Conservation (phyloP, 192 early-diverging fungal species). For the Backusella australiensis region DNA sequence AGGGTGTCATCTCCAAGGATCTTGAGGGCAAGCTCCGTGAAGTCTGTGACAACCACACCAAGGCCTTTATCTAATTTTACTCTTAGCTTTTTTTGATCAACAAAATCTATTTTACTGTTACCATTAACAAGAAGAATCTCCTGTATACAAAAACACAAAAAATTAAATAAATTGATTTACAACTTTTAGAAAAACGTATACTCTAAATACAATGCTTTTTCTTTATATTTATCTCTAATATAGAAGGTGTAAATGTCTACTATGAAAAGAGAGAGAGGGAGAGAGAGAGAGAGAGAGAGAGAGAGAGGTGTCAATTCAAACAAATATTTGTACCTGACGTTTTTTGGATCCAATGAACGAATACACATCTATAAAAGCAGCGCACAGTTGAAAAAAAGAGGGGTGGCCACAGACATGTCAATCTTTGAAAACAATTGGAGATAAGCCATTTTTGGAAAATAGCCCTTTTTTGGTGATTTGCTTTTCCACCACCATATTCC, state of each 20-base stretch:
- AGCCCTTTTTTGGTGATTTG: neutral
- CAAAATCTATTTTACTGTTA: constrained; percentile 1
- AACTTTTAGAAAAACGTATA: constrained; percentile 8
- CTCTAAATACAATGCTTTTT: neutral
- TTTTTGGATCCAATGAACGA: neutral
- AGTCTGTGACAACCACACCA: constrained; percentile 74
- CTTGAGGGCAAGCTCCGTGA: constrained; percentile 90
- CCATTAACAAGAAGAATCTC: constrained; percentile 13
- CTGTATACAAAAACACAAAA: constrained; percentile 7
- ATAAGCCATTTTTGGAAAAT: neutral
- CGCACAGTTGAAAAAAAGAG: neutral
- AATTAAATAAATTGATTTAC: constrained; percentile 6
- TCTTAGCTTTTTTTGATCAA: constrained; percentile 1
- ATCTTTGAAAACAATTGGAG: neutral
- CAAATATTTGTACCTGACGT: neutral
- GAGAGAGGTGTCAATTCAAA: neutral
- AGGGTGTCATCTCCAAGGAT: constrained; percentile 84
- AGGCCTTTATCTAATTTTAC: constrained; percentile 61
- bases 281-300: neutral
- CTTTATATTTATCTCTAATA: neutral
- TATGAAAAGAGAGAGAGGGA: neutral
- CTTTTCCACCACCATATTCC: no score
- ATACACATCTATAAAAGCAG: neutral
- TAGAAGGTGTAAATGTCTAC: neutral
- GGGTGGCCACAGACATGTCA: neutral